Percentiles rank a stretch among this genome's conserved stretches.
These are phyloP conservation scores for Cadophora sp. DNA, from an alignment of 2,329 filamentous ascomycete genomes.

Conservation along the genomic window DNA sequence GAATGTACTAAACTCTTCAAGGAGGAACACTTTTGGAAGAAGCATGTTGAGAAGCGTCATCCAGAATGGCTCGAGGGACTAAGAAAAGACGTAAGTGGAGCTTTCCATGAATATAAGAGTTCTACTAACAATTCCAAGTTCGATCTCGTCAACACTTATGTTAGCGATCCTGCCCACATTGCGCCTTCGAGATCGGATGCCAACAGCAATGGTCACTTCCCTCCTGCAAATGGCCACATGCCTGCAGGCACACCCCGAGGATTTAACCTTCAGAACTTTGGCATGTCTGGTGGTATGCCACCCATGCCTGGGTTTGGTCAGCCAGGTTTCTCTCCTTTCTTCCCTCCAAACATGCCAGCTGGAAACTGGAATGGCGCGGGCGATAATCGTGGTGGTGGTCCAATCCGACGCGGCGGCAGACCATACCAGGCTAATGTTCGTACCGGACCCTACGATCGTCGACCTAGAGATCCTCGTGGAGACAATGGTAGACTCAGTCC, in stretches of 20 bases:
- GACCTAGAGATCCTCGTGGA: slow-evolving; percentile 59
- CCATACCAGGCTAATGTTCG: slow-evolving; percentile 66
- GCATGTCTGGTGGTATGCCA: slow-evolving; percentile 60
- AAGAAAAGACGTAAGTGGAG: slow-evolving; percentile 78
- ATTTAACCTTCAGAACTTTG: slow-evolving; percentile 82
- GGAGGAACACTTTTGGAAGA: slow-evolving; percentile 95
- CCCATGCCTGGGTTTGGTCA: slow-evolving; percentile 64
- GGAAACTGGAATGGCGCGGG: slow-evolving; percentile 59
- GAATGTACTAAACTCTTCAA: slow-evolving; percentile 98
- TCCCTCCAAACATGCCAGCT: slow-evolving; percentile 55
- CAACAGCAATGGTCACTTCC: slow-evolving; percentile 96
- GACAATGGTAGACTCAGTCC: slow-evolving; percentile 56
- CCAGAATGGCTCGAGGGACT: slow-evolving; percentile 83
- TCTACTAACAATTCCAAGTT: slow-evolving; percentile 63
- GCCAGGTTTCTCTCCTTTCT: slow-evolving; percentile 59
- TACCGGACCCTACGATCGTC: slow-evolving; percentile 76
- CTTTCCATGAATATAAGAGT: slow-evolving; percentile 43
- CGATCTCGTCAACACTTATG: slow-evolving; percentile 90
- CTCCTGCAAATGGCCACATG: slow-evolving; percentile 76
- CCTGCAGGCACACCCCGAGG: slow-evolving; percentile 87
- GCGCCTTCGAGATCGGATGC: slow-evolving; percentile 91
- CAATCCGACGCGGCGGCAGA: slow-evolving; percentile 71
- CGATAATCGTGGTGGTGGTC: slow-evolving; percentile 63
- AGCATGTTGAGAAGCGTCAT: slow-evolving; percentile 97
- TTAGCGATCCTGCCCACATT: slow-evolving; percentile 93